Base-by-base conservation (phyloP, 2,329 filamentous ascomycete species). In the Trichoderma sp. region DNA sequence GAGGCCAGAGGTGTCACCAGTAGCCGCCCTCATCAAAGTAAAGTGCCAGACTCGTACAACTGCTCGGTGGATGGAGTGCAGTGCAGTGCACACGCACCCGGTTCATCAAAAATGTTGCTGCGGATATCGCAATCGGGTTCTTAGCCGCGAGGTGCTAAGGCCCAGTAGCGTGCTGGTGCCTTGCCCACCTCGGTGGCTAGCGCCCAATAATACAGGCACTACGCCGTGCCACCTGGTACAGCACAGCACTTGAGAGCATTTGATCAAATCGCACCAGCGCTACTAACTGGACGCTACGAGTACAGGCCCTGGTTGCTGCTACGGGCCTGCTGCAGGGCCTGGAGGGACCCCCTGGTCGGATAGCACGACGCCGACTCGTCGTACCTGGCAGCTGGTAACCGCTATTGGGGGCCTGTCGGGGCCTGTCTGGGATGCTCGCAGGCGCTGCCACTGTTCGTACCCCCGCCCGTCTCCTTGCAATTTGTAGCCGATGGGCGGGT, bases 351-450 rank as follows among this genome's bases (percentile, higher is more conserved):
- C 66, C 66, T 36, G 26, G 66, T 68, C 67, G 67, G 28, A n/a
- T 58, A 69, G 67, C 57, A 61, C 36, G 28, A 69, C 67, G 67
- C 67, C 67, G 67, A 69, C 67, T 69, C 67, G 67, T 69, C 67
- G 67, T 69, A 69, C 67, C 67, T 69, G 67, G 67, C 67, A 62
- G 55, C 67, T 69, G 67, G 67, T 69, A 69, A 69, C 67, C 67
- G 67, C 67, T 69, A 69, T 34, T 59, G 34, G 36, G 36, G 39
- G 39, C 39, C 26, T 36, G 47, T 32, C 20, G 34, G 65, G 53
- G 65, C 13, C 26, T 36, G 47, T 32, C 20, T 66, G 23, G 20
- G 32, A 36, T 66, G 43, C 28, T 66, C 63, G 30, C 63, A 68
- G 62, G 62, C 26, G 39, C 62, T 64, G 62, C 62, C 59, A 63